Evolutionary conservation across 2,329 filamentous ascomycete genomes (phyloP).

Genomic region (Scytalidium sp.): DNA sequence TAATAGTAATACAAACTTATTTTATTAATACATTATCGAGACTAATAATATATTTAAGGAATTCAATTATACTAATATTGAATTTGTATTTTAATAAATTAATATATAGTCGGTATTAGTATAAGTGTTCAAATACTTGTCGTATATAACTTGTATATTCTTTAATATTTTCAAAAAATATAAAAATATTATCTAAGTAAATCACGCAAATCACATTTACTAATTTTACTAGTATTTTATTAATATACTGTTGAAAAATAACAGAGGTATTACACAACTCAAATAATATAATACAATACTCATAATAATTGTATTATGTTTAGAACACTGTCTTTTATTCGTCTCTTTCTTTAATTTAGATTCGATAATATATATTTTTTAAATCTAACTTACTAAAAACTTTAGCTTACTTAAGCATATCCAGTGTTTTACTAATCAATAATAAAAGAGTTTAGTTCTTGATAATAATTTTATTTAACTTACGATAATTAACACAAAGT

Average conservation of each 20-base stretch:
- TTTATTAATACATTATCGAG: slow-evolving; percentile 13
- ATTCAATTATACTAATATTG: slow-evolving; percentile 11
- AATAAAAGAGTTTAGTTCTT: slow-evolving; percentile 31
- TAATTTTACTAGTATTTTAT: slow-evolving; percentile 14
- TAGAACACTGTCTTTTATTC: slow-evolving; percentile 33
- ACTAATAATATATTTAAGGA: slow-evolving; percentile 14
- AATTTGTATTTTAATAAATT: slow-evolving; percentile 14
- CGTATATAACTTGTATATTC: slow-evolving; percentile 12
- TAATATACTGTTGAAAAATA: slow-evolving; percentile 27
- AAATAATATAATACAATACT: slow-evolving; percentile 32
- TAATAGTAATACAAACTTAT: slow-evolving; percentile 9
- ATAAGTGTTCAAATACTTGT: slow-evolving; percentile 4
- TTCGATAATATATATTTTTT: slow-evolving; percentile 28
- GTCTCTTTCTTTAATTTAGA: slow-evolving; percentile 29
- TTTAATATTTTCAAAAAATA: slow-evolving; percentile 18
- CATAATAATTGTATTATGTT: slow-evolving; percentile 28
- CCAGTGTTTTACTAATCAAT: slow-evolving; percentile 28
- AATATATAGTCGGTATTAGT: slow-evolving; percentile 1
- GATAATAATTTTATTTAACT: slow-evolving; percentile 30
- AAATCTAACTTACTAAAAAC: slow-evolving; percentile 32
- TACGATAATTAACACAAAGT: slow-evolving; percentile 33
- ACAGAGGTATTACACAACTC: slow-evolving; percentile 12
- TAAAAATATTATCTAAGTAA: slow-evolving; percentile 29
- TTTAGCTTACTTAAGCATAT: slow-evolving; percentile 18
- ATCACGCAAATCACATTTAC: slow-evolving; percentile 11